Evolutionary conservation across 2,329 filamentous ascomycete species (phyloP).

Genomic region (Cyphellophora europaea): DNA sequence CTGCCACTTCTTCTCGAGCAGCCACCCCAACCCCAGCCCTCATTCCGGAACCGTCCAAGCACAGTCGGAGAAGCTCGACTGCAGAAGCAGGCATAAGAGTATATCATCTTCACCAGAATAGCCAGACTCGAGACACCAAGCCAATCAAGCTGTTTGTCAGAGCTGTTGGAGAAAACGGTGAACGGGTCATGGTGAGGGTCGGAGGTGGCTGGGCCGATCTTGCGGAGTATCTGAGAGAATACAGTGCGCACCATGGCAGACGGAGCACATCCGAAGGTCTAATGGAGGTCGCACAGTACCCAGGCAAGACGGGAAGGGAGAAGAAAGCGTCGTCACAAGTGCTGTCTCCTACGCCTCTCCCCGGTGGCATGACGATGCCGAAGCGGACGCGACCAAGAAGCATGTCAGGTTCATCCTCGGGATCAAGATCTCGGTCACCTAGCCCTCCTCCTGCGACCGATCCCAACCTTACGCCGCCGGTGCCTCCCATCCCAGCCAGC

Average conservation of each 20-base stretch:
- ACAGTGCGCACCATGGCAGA: constrained; percentile 77
- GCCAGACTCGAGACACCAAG: constrained; percentile 41
- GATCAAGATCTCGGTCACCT: constrained; percentile 1
- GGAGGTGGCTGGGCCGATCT: constrained; percentile 98
- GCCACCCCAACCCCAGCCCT: constrained; percentile 58
- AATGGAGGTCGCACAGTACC: constrained; percentile 40
- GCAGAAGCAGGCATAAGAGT: constrained; percentile 72
- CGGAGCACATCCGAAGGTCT: constrained; percentile 48
- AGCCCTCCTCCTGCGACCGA: constrained; percentile 1
- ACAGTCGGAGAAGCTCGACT: constrained; percentile 29
- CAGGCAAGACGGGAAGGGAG: neutral
- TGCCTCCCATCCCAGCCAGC: constrained; percentile 13
- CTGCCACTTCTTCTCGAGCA: constrained; percentile 30
- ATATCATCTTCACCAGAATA: constrained; percentile 80
- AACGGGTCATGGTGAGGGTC: constrained; percentile 95
- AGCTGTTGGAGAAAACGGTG: constrained; percentile 77
- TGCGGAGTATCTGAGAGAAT: constrained; percentile 88
- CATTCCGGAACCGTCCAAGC: constrained; percentile 52
- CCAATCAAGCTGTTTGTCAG: constrained; percentile 94
- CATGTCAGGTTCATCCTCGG: neutral
- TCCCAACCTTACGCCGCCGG: constrained; percentile 10
- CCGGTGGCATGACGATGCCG: neutral
- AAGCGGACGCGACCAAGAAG: neutral
- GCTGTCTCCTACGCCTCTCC: neutral
- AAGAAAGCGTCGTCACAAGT: neutral